Base-by-base conservation (phyloP, 805 yeast genomes). In the Barnettozyma wickerhamii region DNA sequence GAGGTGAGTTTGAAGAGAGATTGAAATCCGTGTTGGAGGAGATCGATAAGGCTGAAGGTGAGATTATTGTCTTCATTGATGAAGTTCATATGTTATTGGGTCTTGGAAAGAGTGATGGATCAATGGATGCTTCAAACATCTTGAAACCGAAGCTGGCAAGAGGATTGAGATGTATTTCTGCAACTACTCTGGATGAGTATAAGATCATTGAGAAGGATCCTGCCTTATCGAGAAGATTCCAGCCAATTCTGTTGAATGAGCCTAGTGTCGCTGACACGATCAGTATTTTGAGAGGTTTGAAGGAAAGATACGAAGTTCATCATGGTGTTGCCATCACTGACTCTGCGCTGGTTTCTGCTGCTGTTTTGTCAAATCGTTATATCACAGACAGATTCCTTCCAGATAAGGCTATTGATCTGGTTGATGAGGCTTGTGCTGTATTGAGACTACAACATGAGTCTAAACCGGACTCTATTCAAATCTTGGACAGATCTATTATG, bases 381-480 rank as follows among this genome's bases (percentile, higher is more conserved):
- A 86, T 91, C 41, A 84, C 95, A 3, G 97, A 91, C 60, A 67
- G 98, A 41, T 89, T 80, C 55, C 67, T 91, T 29, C 99, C 99
- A 1, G 99, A 91, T 58, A 91, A 91, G 67, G 98, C 98, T 17
- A 91, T 91, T 50, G 99, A 91, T 63, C 73, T 91, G 50, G 93
- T 91, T 2, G 99, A 91, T 64, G 99, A 91, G 59, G 97, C 98
- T 0, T 90, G 98, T 66, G 93, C 97, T 4, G 95, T 95, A 0
- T 70, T 91, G 43, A 72, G 99, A 49, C 69, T 91, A 44, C 99
- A 91, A 63, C 98, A 93, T 60, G 99, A 91, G 65, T 88, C 96
- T 2, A 90, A 89, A 59, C 99, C 99, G 0, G 99, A 91, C 57
- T 87, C 90, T 2, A 85, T 93, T 40, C 91, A 89, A 55, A 85